Evolutionary conservation across 192 early-diverging fungal genomes (phyloP), one percentile per base, ranked within the genome.

Genomic region (Glomus cerebriforme): DNA sequence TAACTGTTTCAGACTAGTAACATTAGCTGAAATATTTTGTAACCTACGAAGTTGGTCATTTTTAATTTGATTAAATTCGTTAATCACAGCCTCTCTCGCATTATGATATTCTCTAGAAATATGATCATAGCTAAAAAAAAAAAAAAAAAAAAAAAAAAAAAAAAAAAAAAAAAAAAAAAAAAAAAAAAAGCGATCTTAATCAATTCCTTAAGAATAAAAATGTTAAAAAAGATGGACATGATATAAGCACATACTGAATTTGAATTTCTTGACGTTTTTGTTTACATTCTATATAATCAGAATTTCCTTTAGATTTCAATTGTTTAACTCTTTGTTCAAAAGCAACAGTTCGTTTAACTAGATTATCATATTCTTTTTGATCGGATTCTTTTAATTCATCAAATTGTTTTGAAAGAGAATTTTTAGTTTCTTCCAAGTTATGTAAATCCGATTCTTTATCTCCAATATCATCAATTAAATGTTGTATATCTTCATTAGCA

Each of bases 221-320:
- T 65, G 1, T 17, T 17, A 19, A 22, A 12, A 5, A 19, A 3
- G 19, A 32, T 19, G 9, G 3, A 34, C 64, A 66, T 4, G 2
- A n/a, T n/a, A 60, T 32, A 6, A 32, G 34, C 8, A 68, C 66
- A 8, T 71, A 71, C 69, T 71, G 69, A 71, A 71, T 71, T 17
- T 71, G 69, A 10, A 29, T 47, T 71, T 71, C 39, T 71, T 71
- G 39, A 22, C 69, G 29, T 71, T 71, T 71, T 15, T 71, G 39
- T 45, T 71, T 71, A 34, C 69, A 71, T 71, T 71, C 69, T 29
- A 43, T n/a, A 47, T 47, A 43, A 47, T 45, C 22, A 15, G 69
- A 39, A 24, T 29, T 34, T 5, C 43, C 26, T 45, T 71, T 34
- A 12, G 69, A 47, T 49, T n/a, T n/a, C n/a, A 47, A 71, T 45